Evolutionary conservation across 225 moss, liverwort and hornwort species (phyloP), one percentile per base, ranked within the genome.

Genomic region (Physcomitrellopsis africana): DNA sequence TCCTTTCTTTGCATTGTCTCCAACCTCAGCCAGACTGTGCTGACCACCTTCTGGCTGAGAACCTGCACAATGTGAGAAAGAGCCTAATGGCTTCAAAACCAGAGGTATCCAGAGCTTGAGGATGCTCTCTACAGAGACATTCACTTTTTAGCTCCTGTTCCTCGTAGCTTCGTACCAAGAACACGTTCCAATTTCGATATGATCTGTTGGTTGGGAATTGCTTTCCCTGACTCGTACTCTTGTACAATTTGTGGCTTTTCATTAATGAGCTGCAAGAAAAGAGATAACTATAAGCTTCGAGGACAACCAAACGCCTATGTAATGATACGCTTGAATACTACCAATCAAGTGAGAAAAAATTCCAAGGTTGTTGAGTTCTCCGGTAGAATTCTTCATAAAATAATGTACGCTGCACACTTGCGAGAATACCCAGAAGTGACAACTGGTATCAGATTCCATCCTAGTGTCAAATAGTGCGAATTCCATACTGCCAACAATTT

Each of bases 191-290:
- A 75, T 76, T 94, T 94, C 0, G 75, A 42, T 23, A 93, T 84
- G 37, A 93, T 91, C 78, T 93, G 89, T 69, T 93, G 89, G 51
- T 93, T 91, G 42, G 91, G 93, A 14, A 93, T 89, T 32, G 93
- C 93, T 74, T 86, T 86, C 27, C 89, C 91, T 2, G 89, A 79
- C 72, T 93, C 93, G 37, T 93, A 93, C 79, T 91, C 93, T 74
- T 93, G 91, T 51, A 93, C 83, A 46, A 91, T 70, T 61, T 93
- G 89, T 15, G 91, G 91, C 46, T 85, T 87, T 66, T 93, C 93
- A 70, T 90, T 94, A 41, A 94, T 94, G 20, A 80, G 80, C 85
- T 94, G 85, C 78, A 75, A 78, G 17, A 9, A 19, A 48, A 77
- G 23, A 77, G 17, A 68, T 48, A 67, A 51, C 9, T 29, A 24